Evolutionary conservation across 371 early-diverging fungal species (phyloP).

Genomic region (Mucor saturninus): DNA sequence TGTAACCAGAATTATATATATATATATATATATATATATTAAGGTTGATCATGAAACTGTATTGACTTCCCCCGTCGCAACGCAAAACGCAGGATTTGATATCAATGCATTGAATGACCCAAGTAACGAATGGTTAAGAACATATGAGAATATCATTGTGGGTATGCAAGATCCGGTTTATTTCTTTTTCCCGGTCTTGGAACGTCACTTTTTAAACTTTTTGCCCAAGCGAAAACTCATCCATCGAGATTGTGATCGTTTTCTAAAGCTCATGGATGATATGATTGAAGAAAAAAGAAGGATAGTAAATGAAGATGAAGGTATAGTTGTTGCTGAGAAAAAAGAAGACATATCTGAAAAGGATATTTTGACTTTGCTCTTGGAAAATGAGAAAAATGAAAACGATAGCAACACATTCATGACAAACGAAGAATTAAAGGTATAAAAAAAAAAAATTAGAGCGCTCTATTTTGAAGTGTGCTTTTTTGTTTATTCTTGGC

Average conservation of each 20-base stretch:
- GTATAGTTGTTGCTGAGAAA: neutral
- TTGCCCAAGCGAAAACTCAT: conserved; percentile 28
- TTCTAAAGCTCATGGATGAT: conserved; percentile 12
- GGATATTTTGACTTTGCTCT: conserved; percentile 21
- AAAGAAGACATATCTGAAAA: neutral
- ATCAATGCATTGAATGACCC: conserved; percentile 25
- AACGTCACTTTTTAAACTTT: conserved; percentile 13
- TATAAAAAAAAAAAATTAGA: neutral
- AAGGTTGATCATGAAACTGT: too few species aligned
- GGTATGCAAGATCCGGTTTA: conserved; percentile 37
- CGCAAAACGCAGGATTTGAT: conserved; percentile 24
- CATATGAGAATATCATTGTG: conserved; percentile 26
- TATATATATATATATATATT: neutral
- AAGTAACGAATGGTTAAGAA: conserved; percentile 24
- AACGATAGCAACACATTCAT: neutral
- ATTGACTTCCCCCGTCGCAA: neutral
- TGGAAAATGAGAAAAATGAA: conserved; percentile 14
- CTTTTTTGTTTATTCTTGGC: neutral
- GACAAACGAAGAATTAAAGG: conserved; percentile 13
- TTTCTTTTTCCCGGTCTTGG: conserved; percentile 53
- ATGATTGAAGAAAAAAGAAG: conserved; percentile 10
- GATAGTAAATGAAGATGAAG: neutral
- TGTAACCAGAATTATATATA: neutral
- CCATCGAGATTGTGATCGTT: conserved; percentile 28
- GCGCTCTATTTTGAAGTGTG: neutral